Percentiles rank a stretch among this genome's conserved stretches.
Conservation (phyloP, 2,329 filamentous ascomycete genomes). For the Catunica adiposa region DNA sequence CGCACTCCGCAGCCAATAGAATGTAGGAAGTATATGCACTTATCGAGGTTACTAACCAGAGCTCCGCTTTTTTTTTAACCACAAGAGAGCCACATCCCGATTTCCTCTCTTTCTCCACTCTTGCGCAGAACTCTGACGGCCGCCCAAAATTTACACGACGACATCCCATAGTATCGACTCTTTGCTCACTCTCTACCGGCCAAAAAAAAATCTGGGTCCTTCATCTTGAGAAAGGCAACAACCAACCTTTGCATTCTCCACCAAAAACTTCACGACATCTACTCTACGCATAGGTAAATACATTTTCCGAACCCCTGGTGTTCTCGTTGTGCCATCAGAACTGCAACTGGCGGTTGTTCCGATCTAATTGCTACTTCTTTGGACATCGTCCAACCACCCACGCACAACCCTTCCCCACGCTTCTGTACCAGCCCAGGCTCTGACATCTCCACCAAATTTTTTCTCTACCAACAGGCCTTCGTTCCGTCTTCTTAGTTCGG, state of each 20-base stretch:
- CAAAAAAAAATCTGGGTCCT: slow-evolving; percentile 4
- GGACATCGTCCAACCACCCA: not conserved
- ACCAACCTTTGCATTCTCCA: not conserved
- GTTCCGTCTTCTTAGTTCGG: not conserved
- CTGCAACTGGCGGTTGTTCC: not conserved
- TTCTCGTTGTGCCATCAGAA: too few relatives aligned
- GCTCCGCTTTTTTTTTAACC: slow-evolving; percentile 6
- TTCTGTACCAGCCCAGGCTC: not conserved
- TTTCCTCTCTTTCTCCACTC: slow-evolving; percentile 13
- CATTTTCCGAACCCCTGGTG: too few relatives aligned
- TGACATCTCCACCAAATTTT: not conserved
- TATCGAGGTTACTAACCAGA: not conserved
- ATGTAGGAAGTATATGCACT: slow-evolving; percentile 9
- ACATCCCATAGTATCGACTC: not conserved
- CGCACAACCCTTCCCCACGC: too few relatives aligned
- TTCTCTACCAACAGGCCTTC: not conserved
- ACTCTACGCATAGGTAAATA: too few relatives aligned
- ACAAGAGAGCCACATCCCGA: slow-evolving; percentile 11
- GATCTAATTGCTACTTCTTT: not conserved
- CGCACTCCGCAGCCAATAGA: too few relatives aligned
- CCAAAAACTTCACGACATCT: not conserved
- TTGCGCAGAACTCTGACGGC: slow-evolving; percentile 9
- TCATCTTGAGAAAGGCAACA: not conserved
- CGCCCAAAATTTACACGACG: slow-evolving; percentile 9
- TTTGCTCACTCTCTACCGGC: not conserved